Evolutionary conservation across 495 filamentous ascomycete species (phyloP).

Genomic region (Viridothelium virens): DNA sequence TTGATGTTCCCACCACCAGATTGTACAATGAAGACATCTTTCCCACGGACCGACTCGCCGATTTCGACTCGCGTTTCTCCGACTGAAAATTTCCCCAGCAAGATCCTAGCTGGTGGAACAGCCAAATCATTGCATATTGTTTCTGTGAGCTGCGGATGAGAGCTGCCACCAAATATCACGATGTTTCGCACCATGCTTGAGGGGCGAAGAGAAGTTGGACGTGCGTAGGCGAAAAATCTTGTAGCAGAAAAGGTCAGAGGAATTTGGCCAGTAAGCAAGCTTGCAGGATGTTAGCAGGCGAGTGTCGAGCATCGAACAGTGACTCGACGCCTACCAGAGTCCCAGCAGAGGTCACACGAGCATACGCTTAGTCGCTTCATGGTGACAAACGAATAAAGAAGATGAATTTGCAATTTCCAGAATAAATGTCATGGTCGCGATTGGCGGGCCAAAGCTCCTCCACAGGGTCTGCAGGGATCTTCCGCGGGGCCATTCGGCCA

Average conservation of each 20-base stretch:
- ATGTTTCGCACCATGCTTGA: conserved; percentile 83
- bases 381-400: background rate
- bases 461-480: background rate
- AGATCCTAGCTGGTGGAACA: conserved; percentile 70
- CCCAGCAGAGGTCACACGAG: conserved; percentile 8
- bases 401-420: background rate
- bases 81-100: conserved; percentile 83
- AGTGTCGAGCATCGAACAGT: background rate
- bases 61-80: conserved; percentile 95
- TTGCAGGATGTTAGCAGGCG: background rate
- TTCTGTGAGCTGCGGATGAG: conserved; percentile 79
- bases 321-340: background rate
- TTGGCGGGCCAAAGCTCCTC: conserved; percentile 7
- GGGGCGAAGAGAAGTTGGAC: background rate
- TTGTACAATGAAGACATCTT: conserved; percentile 97
- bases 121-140: conserved; percentile 80
- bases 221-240: background rate
- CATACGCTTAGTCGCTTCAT: background rate
- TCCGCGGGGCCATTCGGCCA: background rate
- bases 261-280: background rate
- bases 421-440: conserved; percentile 6
- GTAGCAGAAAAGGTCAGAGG: background rate
- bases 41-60: conserved; percentile 87
- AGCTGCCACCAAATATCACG: conserved; percentile 85
- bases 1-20: conserved; percentile 85